Base-by-base conservation (phyloP, 164 flowering plant species). In the Malania oleifera region DNA sequence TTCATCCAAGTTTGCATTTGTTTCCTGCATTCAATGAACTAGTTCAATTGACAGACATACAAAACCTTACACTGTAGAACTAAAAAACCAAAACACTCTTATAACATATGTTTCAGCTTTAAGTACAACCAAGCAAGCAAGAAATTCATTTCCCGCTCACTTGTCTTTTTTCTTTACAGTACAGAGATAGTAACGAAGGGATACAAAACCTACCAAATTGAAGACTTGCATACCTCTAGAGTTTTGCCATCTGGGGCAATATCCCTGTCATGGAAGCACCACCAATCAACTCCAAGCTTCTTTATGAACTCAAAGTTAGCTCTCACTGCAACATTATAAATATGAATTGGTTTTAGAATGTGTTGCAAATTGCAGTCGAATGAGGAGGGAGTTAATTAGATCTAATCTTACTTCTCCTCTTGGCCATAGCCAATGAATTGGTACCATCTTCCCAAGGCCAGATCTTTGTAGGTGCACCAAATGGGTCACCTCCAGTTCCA, bases 401-500 rank as follows among this genome's bases (percentile, higher is more conserved):
- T 27, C 19, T 38, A 35, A 39, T 53, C 91, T 64, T 82, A 93
- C 99, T 81, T 79, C 97, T 88, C 69, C 95, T 82, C 73, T 90
- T 93, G 47, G 99, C 99, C 95, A 93, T 93, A 22, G 79, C 83
- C 70, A 93, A n/a, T 22, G 99, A 90, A 67, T 93, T 82, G 11
- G 96, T 83, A 61, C 99, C 99, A 72, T 93, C 99, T 75, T 93
- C 99, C 99, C 99, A 90, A 3, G 99, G 99, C 99, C 99, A 93
- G 52, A 43, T n/a, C 75, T 93, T 90, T 24, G 99, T 93, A 20
- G 87, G 72, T 1, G 86, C 82, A 63, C 99, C 99, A 78, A 93
- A 93, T 13, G 95, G 95, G 40, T 93, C 99, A 41, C 67, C 88
- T 57, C 99, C 96, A 1, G 89, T 83, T 27, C 97, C 97, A 61